These are phyloP conservation scores for Opeltia flavorubescens DNA, from an alignment of 495 filamentous ascomycete genomes.

Conservation along the genomic window DNA sequence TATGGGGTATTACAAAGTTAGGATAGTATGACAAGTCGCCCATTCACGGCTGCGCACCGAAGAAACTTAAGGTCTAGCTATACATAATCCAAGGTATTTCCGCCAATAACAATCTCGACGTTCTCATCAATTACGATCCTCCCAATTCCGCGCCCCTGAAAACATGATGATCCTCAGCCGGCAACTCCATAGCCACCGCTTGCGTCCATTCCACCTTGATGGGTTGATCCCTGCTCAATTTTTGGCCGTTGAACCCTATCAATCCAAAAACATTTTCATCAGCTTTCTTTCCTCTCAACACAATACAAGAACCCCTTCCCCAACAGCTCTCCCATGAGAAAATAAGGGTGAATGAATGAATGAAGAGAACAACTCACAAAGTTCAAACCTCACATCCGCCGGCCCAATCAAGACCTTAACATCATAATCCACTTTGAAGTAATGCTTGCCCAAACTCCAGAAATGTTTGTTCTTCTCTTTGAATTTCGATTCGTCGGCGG, in stretches of 20 bases:
- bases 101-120: no score
- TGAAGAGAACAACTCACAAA: slow-evolving; percentile 19
- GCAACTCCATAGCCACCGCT: slow-evolving; percentile 2
- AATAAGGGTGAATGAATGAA: no score
- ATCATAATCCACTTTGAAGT: slow-evolving; percentile 24
- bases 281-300: background rate
- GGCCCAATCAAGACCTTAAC: slow-evolving; percentile 22
- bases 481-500: slow-evolving; percentile 20
- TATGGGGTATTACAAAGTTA: no score
- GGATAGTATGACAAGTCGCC: no score
- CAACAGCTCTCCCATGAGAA: no score
- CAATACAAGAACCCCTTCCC: background rate
- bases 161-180: no score
- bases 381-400: slow-evolving; percentile 23
- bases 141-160: no score
- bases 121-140: no score
- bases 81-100: no score
- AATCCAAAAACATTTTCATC: background rate
- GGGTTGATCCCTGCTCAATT: slow-evolving; percentile 21
- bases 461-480: slow-evolving; percentile 25
- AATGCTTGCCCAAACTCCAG: slow-evolving; percentile 23
- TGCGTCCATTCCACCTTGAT: slow-evolving; percentile 26
- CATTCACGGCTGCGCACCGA: no score
- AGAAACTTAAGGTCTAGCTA: no score
- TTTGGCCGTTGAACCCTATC: slow-evolving; percentile 21